A percentile compares a stretch with the other conserved stretches of the same genome.
Evolutionary conservation across 495 filamentous ascomycete genomes (phyloP).

Genomic region (Daldinia grandis): DNA sequence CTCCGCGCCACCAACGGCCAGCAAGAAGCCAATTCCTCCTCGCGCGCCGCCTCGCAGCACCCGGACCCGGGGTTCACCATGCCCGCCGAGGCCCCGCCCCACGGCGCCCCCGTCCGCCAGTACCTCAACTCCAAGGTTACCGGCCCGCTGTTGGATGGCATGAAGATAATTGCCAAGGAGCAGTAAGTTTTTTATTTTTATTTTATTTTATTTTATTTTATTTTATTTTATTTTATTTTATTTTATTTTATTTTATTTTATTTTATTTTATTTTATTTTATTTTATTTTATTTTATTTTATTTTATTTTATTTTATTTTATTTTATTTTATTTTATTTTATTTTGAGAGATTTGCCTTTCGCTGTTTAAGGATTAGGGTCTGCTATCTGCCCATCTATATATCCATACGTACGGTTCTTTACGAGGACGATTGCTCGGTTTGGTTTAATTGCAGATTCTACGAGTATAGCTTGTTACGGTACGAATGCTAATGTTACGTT

Average conservation of each 20-base stretch:
- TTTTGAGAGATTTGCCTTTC: too few relatives aligned
- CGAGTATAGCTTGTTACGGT: background rate
- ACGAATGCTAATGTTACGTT: background rate
- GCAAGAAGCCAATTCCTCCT: conserved; percentile 27
- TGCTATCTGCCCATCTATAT: background rate
- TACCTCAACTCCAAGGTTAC: conserved; percentile 93
- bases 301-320: too few relatives aligned
- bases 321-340: too few relatives aligned
- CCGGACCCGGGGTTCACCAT: conserved; percentile 59
- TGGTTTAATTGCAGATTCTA: background rate
- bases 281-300: too few relatives aligned
- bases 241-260: too few relatives aligned
- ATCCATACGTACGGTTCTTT: too few relatives aligned
- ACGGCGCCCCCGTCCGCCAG: conserved; percentile 85
- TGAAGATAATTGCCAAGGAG: conserved; percentile 86
- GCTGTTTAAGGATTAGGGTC: too few relatives aligned
- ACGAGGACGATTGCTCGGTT: background rate
- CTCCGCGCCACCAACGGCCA: conserved; percentile 40
- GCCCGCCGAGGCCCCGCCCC: conserved; percentile 63
- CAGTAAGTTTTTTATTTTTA: conserved; percentile 67
- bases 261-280: too few relatives aligned
- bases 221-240: too few relatives aligned
- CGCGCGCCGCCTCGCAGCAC: conserved; percentile 62
- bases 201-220: too few relatives aligned
- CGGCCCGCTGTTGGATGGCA: conserved; percentile 83